Evolutionary conservation across 345 rosid species (phyloP).

Genomic region (Aquilaria malaccensis): DNA sequence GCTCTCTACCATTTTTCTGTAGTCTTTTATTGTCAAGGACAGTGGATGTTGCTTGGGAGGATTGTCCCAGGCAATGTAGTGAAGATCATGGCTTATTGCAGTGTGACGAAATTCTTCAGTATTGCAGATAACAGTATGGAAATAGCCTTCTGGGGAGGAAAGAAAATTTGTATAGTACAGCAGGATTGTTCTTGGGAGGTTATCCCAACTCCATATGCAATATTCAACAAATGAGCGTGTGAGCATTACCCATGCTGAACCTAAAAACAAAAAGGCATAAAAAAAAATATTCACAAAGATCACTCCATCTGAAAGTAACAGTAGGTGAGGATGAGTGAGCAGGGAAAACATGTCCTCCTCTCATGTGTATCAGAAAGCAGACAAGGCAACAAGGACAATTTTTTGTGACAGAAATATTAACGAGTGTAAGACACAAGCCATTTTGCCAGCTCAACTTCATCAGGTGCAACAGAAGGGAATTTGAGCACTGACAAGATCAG

Average conservation of each 20-base stretch:
- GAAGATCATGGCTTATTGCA: constrained; percentile 76
- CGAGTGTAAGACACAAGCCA: no score
- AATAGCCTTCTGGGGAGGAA: constrained; percentile 97
- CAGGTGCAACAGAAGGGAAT: no score
- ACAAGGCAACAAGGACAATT: no score
- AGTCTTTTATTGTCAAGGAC: constrained; percentile 55
- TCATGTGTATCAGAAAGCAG: no score
- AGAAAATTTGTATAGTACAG: constrained; percentile 83
- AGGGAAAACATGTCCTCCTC: no score
- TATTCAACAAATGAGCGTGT: constrained; percentile 67
- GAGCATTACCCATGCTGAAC: constrained; percentile 87
- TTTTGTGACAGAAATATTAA: no score
- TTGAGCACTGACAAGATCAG: no score
- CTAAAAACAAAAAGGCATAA: constrained; percentile 28
- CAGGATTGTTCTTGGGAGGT: constrained; percentile 69
- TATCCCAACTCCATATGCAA: constrained; percentile 91
- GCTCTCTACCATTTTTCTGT: constrained; percentile 72
- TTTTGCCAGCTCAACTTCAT: no score
- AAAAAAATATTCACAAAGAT: not conserved
- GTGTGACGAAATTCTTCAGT: constrained; percentile 50
- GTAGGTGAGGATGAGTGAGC: no score
- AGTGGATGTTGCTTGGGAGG: constrained; percentile 94
- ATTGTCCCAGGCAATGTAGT: constrained; percentile 93
- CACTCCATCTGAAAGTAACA: no score
- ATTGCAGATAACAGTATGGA: constrained; percentile 86